These are phyloP conservation scores for Cucurbita maxima DNA, from an alignment of 306 rosid species.

Conservation along the genomic window DNA sequence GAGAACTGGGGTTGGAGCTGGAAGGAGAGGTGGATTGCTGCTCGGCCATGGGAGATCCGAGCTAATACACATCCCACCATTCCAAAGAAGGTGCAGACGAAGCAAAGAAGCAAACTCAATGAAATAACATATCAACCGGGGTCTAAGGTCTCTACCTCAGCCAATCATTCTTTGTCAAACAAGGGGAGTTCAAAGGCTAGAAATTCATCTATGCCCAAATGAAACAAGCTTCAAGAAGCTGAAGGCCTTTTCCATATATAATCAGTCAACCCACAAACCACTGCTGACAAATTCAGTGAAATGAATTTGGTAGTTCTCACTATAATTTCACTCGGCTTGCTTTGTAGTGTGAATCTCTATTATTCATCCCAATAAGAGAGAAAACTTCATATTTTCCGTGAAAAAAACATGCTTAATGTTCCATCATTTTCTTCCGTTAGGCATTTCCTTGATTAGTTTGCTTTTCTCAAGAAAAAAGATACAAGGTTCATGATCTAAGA, in stretches of 20 bases:
- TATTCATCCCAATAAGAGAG: background rate
- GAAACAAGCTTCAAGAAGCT: conserved; percentile 9
- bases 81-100: conserved; percentile 30
- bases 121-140: conserved; percentile 17
- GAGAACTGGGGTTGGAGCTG: conserved; percentile 91
- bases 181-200: conserved; percentile 33
- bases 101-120: conserved; percentile 16
- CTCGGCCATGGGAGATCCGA: conserved; percentile 75
- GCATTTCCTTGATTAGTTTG: background rate
- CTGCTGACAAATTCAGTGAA: background rate
- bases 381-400: background rate
- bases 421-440: background rate
- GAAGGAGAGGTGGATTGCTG: conserved; percentile 76
- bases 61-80: conserved; percentile 24
- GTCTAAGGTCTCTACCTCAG: conserved; percentile 10
- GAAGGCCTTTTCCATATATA: background rate
- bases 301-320: conserved; percentile 1
- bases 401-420: background rate
- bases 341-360: background rate
- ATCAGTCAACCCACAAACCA: background rate
- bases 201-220: conserved; percentile 16
- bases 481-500: background rate
- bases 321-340: background rate
- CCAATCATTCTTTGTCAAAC: conserved; percentile 22
- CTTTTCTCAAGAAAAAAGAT: background rate